phyloP scores from a whole-genome alignment of 2,329 filamentous ascomycete genomes.

The Myriosclerotinia duriaeana region DNA sequence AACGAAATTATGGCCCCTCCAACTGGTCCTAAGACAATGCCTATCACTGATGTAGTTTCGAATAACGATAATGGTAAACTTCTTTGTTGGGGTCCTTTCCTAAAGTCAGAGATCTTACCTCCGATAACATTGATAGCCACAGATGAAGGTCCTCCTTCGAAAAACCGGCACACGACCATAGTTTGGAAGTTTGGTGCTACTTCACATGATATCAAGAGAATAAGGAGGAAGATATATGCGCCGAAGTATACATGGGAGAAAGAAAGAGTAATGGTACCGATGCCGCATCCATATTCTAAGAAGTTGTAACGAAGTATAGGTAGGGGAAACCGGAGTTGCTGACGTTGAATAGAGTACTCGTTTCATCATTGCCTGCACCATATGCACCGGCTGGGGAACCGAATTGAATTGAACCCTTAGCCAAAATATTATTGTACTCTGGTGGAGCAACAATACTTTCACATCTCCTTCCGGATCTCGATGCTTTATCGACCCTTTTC shows the following conservation, averaged over 20 bases:
- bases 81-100: slow-evolving; percentile 32
- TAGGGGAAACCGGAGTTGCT: slow-evolving; percentile 44
- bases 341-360: slow-evolving; percentile 39
- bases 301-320: slow-evolving; percentile 45
- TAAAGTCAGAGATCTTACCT: slow-evolving; percentile 31
- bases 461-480: no score
- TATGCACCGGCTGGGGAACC: slow-evolving; percentile 38
- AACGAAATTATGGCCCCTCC: slow-evolving; percentile 34
- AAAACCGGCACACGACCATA: slow-evolving; percentile 37
- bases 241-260: slow-evolving; percentile 41
- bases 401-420: slow-evolving; percentile 45
- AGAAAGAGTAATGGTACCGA: slow-evolving; percentile 45
- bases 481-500: no score
- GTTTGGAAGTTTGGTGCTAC: slow-evolving; percentile 41
- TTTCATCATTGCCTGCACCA: slow-evolving; percentile 42
- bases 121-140: slow-evolving; percentile 29
- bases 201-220: slow-evolving; percentile 35
- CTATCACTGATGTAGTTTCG: slow-evolving; percentile 74
- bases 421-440: no score
- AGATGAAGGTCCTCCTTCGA: slow-evolving; percentile 36
- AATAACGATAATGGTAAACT: slow-evolving; percentile 46
- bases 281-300: slow-evolving; percentile 47
- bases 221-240: slow-evolving; percentile 36
- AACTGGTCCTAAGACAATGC: slow-evolving; percentile 48
- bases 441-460: no score